Evolutionary conservation across 78 protist genomes (phyloP), one percentile per base, ranked within the genome.

Genomic region (Monosiga brevicollis): DNA sequence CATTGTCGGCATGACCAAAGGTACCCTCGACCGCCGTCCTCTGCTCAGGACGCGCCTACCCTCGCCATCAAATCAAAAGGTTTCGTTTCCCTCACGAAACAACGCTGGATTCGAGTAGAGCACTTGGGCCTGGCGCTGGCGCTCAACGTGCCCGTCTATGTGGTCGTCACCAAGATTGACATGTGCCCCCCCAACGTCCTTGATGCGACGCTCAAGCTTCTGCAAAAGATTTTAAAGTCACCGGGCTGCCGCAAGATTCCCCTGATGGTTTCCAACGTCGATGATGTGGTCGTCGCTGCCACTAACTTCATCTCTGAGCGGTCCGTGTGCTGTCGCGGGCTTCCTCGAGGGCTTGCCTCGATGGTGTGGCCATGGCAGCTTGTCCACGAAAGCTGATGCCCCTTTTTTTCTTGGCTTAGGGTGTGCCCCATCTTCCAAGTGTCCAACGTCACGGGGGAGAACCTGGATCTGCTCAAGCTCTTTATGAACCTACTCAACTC

Each of bases 81-180:
- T n/a, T n/a, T n/a, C n/a, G n/a, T n/a, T n/a, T n/a, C n/a, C n/a
- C n/a, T 49, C 62, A 49, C 62, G 29, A 49, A 49, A 49, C 62
- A 49, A 6, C 62, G 29, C 73, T 62, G 34, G 23, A 3, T 20
- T 6, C 77, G 1, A 15, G 42, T 36, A 62, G 99, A 95, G 79
- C 97, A 94, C 82, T 82, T 96, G 1, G 97, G 97, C 22, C 75
- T 97, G 15, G 91, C 94, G 26, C 79, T 97, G 11, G 96, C 98
- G 70, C 84, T 97, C 39, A 34, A 82, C 23, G 83, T 97, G 40
- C 97, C 97, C 39, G 81, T 95, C 35, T 85, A 83, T 40, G 42
- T 94, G 55, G 94, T 94, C 26, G 76, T 95, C 36, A 96, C 98
- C 40, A 94, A 95, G 87, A 88, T 92, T 34, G 98, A 96, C 87